Evolutionary conservation across 768 basidiomycete species (phyloP).

Genomic region (Flagelloscypha sp.): DNA sequence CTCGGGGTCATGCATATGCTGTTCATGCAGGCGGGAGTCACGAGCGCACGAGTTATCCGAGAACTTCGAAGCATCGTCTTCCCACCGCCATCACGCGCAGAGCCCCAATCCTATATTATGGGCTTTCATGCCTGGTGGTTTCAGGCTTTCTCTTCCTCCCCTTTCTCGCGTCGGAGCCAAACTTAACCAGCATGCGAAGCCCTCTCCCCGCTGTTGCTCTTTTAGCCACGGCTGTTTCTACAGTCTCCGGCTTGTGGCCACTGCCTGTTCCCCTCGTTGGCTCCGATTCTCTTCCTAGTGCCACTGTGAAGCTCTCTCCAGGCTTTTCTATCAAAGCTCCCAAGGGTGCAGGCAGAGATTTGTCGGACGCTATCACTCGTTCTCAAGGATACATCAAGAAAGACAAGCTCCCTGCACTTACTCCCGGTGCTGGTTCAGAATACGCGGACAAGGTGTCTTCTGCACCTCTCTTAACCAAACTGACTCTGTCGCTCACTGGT

Average conservation of each 20-base stretch:
- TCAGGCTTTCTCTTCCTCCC: background rate
- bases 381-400: conserved; percentile 34
- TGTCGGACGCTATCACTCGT: conserved; percentile 46
- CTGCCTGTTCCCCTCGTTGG: conserved; percentile 39
- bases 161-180: too few relatives aligned
- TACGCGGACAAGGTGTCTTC: conserved; percentile 29
- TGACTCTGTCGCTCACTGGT: conserved; percentile 34
- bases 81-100: background rate
- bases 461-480: conserved; percentile 33
- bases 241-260: conserved; percentile 33
- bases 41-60: background rate
- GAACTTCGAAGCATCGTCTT: background rate
- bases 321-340: conserved; percentile 44
- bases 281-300: conserved; percentile 30
- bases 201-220: conserved; percentile 1
- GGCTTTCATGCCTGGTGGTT: background rate
- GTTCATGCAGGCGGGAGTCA: too few relatives aligned
- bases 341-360: conserved; percentile 41
- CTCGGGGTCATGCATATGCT: too few relatives aligned
- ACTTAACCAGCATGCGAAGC: too few relatives aligned
- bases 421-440: conserved; percentile 47
- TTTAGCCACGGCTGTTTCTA: conserved; percentile 10
- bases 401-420: conserved; percentile 54
- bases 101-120: background rate
- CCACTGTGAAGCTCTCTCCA: conserved; percentile 41